Percentiles rank a stretch among this genome's conserved stretches.
phyloP scores from a whole-genome alignment of 306 rosid genomes.

The Quercus engelmannii region DNA sequence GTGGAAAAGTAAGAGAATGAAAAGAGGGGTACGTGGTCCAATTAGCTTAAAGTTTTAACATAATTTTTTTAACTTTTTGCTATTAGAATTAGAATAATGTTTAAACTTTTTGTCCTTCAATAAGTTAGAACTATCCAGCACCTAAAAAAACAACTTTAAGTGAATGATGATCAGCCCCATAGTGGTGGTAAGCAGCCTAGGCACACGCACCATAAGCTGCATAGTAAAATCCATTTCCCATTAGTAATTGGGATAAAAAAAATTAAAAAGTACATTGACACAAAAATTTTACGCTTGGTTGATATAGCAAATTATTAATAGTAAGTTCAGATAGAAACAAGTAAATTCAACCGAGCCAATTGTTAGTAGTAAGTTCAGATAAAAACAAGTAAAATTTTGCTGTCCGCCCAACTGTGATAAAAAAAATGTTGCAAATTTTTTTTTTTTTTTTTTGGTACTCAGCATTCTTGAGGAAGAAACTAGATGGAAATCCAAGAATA shows the following conservation, averaged over 20 bases:
- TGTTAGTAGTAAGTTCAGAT: no score
- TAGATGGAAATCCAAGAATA: neutral
- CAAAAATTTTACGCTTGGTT: no score
- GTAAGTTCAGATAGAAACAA: no score
- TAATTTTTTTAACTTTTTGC: neutral
- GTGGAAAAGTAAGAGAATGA: neutral
- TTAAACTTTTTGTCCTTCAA: constrained; percentile 27
- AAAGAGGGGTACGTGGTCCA: constrained; percentile 10
- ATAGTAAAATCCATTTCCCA: neutral
- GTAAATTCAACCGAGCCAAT: no score
- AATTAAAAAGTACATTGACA: no score
- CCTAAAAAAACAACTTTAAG: neutral
- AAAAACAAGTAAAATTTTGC: no score
- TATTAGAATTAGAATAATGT: neutral
- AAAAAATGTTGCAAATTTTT: no score
- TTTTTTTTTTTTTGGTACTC: no score
- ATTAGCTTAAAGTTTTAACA: constrained; percentile 3
- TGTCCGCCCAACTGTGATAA: no score
- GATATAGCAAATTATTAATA: no score
- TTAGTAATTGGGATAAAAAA: neutral
- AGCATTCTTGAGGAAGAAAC: neutral
- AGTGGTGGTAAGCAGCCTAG: neutral
- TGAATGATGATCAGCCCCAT: neutral
- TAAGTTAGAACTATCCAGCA: neutral
- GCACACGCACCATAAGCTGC: neutral